These are phyloP conservation scores for Schoenoplectus triqueter DNA, from an alignment of 202 grass and related monocot species.

Conservation along the genomic window DNA sequence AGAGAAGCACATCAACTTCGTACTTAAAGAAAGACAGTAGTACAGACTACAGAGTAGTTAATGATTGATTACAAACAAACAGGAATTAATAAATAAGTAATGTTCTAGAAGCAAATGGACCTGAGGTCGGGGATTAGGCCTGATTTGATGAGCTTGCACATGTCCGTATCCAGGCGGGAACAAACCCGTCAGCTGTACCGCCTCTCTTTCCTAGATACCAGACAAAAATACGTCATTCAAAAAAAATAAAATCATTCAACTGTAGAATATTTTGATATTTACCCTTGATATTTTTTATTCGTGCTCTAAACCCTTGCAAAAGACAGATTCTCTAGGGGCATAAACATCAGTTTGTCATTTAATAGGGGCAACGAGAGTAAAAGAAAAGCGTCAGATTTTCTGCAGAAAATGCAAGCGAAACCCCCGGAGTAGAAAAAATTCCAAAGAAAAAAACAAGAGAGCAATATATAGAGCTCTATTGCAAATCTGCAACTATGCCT, in stretches of 20 bases:
- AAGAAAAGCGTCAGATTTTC: neutral
- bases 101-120: slow-evolving; percentile 43
- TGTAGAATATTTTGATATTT: neutral
- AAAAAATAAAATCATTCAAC: neutral
- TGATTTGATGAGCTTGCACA: slow-evolving; percentile 68
- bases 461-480: neutral
- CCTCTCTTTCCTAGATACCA: slow-evolving; percentile 67
- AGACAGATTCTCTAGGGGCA: slow-evolving; percentile 27
- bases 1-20: neutral
- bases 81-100: slow-evolving; percentile 4
- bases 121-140: slow-evolving; percentile 69
- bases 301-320: neutral
- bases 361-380: slow-evolving; percentile 13
- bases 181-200: slow-evolving; percentile 65
- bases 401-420: neutral
- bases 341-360: slow-evolving; percentile 3
- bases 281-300: neutral
- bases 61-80: slow-evolving; percentile 8
- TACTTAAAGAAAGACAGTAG: neutral
- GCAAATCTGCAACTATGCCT: neutral
- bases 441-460: neutral
- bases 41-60: neutral
- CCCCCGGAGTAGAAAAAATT: neutral
- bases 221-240: slow-evolving; percentile 16
- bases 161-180: slow-evolving; percentile 70